phyloP scores from a whole-genome alignment of 352 stramenopile species.

The Blastocystis sp. region DNA sequence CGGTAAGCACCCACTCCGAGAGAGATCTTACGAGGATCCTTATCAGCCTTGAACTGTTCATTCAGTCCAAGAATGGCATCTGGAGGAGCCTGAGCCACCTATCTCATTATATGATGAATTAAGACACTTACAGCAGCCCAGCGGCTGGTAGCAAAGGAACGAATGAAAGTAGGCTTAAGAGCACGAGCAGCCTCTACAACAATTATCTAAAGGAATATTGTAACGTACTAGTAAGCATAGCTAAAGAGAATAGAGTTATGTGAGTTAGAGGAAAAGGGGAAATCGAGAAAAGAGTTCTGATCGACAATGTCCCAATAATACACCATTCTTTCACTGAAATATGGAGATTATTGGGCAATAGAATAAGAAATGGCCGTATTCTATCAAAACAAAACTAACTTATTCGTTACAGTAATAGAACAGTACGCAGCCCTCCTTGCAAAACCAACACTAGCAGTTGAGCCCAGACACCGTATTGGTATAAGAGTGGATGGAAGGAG shows the following conservation, averaged over 20 bases:
- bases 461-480: no score
- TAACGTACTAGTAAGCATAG: not conserved
- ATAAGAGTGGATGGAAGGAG: no score
- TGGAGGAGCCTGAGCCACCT: conserved; percentile 63
- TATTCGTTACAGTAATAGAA: no score
- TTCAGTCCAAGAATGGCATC: conserved; percentile 67
- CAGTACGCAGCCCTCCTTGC: no score
- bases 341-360: not conserved
- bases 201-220: not conserved
- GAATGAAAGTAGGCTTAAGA: conserved; percentile 30
- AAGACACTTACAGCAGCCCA: conserved; percentile 22
- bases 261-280: not conserved
- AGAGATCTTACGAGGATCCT: conserved; percentile 85
- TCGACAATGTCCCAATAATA: not conserved
- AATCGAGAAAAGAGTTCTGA: not conserved
- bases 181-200: conserved; percentile 3
- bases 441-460: no score
- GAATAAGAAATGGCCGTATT: not conserved
- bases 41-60: conserved; percentile 74
- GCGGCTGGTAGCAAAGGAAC: conserved; percentile 37
- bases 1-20: conserved; percentile 97
- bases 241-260: not conserved
- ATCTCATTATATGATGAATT: conserved; percentile 30
- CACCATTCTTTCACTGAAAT: not conserved
- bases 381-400: no score